Conservation (phyloP, 116 monocot species). For the Iris pallida region DNA sequence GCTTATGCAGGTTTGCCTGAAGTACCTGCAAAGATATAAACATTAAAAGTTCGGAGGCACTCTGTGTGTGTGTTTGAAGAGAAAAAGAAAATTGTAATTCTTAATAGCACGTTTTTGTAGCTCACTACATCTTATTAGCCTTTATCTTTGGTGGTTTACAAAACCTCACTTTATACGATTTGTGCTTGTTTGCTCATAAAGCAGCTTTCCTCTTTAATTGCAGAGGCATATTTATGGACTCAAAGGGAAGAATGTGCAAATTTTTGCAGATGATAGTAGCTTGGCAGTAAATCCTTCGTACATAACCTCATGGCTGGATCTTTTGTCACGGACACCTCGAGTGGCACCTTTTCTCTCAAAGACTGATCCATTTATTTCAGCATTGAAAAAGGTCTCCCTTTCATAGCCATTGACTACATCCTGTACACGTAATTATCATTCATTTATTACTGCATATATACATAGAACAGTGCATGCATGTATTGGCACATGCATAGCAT, state of each 20-base stretch:
- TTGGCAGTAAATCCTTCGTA: constrained; percentile 76
- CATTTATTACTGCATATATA: constrained; percentile 1
- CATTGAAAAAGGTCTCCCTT: constrained; percentile 70
- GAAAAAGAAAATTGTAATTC: too few species aligned
- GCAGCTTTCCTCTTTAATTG: constrained; percentile 2
- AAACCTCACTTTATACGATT: too few species aligned
- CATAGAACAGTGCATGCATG: neutral
- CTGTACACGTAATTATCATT: neutral
- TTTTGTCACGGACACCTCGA: constrained; percentile 85
- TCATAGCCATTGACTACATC: neutral
- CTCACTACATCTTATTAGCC: too few species aligned
- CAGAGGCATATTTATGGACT: constrained; percentile 96
- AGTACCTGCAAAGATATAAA: too few species aligned
- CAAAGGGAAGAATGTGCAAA: constrained; percentile 61
- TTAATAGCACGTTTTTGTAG: too few species aligned
- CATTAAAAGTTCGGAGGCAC: too few species aligned
- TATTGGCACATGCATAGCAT: neutral
- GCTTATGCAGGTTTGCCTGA: too few species aligned
- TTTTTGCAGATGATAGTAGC: constrained; percentile 85
- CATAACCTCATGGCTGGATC: constrained; percentile 78
- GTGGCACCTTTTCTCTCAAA: constrained; percentile 95
- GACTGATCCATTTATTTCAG: constrained; percentile 62
- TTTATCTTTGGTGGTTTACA: too few species aligned
- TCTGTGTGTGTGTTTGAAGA: too few species aligned
- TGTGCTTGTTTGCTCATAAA: neutral